phyloP scores from a whole-genome alignment of 2,329 filamentous ascomycete species.

The Alternaria infectoria region DNA sequence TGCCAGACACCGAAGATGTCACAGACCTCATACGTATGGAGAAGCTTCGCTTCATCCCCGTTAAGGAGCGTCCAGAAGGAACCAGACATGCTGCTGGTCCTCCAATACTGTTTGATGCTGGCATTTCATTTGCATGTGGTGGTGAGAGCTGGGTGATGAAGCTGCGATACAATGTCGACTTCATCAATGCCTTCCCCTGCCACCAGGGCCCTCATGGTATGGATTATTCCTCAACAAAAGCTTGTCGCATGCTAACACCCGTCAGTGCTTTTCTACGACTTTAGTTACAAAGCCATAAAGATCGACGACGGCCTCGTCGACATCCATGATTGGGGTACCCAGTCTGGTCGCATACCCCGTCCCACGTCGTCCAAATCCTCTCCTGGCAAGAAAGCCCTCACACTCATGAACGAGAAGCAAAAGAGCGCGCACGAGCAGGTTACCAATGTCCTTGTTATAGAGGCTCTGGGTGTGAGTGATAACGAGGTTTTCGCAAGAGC shows the following conservation, averaged over 20 bases:
- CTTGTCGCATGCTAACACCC: conserved; percentile 12
- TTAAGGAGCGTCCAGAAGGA: conserved; percentile 45
- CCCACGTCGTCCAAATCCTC: conserved; percentile 42
- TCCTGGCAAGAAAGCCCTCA: conserved; percentile 38
- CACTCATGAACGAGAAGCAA: conserved; percentile 25
- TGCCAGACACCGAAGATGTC: conserved; percentile 63
- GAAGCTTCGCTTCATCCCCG: conserved; percentile 65
- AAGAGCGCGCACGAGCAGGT: conserved; percentile 47
- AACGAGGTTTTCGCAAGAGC: conserved; percentile 78
- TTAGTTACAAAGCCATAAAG: conserved; percentile 64
- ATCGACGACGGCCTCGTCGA: conserved; percentile 68
- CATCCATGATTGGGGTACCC: conserved; percentile 68
- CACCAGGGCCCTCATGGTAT: conserved; percentile 51
- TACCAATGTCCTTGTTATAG: conserved; percentile 72
- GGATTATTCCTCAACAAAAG: neutral
- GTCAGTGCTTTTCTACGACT: conserved; percentile 72
- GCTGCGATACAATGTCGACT: conserved; percentile 50
- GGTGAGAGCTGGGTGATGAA: conserved; percentile 49
- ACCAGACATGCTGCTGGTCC: conserved; percentile 34
- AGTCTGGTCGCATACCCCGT: conserved; percentile 39
- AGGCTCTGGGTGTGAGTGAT: conserved; percentile 74
- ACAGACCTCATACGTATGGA: conserved; percentile 74
- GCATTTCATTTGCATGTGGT: conserved; percentile 50
- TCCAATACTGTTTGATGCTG: conserved; percentile 47
- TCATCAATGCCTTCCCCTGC: conserved; percentile 51